Base-by-base conservation (phyloP, 371 early-diverging fungal species). In the Mortierella sp. region DNA sequence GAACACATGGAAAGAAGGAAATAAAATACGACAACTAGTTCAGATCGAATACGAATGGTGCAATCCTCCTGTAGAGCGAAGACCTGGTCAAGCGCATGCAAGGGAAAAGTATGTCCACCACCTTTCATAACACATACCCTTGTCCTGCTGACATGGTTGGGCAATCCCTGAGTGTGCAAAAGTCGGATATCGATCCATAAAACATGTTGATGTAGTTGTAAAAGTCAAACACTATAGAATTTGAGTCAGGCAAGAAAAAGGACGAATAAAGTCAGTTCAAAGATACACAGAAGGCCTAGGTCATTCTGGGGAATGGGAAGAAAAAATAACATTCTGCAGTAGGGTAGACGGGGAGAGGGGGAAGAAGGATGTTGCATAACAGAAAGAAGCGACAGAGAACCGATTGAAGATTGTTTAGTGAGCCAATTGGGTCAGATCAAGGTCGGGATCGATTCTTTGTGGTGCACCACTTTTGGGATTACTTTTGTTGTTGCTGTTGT, bases 141-240 rank as follows among this genome's bases (percentile, higher is more conserved):
- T 74, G 94, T 91, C 98, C 98, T 16, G 96, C 98, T 77, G 92
- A 92, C 98, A 99, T 98, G 41, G 90, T 90, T 10, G 97, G 94
- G 81, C 98, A 99, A 48, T 92, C 91, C 46, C 90, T 87, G 49
- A 92, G 89, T 3, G 97, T 95, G 89, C 99, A 99, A 88, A 96
- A 97, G 75, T 98, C 97, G 21, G 97, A 93, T 70, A 99, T 91
- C 16, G 97, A 93, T 56, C 96, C 96, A 87, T 97, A 98, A 82
- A 98, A 98, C 89, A 97, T 90, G 88, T 97, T 97, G 83, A 96
- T 92, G 80, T 96, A 94, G 91, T 96, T 96, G 93, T 97, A 98
- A 87, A 99, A 99, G 87, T 98, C 98, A 88, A 97, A 95, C 2
- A 94, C 95, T 95, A 79, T 7, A 35, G 60, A 12, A 14, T 3